Percentiles rank a stretch among this genome's conserved stretches.
phyloP scores from a whole-genome alignment of 164 flowering plant genomes.

The Dillenia suffruticosa region DNA sequence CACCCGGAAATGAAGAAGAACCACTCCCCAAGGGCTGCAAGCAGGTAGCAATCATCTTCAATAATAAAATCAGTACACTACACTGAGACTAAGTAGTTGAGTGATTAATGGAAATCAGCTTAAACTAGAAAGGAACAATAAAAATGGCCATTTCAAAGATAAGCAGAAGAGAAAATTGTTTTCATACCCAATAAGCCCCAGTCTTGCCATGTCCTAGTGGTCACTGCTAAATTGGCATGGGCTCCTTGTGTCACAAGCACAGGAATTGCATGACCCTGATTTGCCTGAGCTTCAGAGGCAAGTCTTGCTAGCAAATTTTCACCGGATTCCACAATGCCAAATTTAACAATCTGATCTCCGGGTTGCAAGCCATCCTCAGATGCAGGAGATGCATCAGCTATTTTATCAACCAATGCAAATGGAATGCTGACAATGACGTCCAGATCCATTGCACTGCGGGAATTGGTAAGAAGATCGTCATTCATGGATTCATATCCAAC shows the following conservation, averaged over 20 bases:
- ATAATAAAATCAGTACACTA: no score
- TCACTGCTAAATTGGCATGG: conserved; percentile 47
- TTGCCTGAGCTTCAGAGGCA: conserved; percentile 66
- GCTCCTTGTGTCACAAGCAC: conserved; percentile 75
- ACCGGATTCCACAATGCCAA: conserved; percentile 83
- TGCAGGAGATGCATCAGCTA: conserved; percentile 85
- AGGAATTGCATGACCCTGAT: conserved; percentile 53
- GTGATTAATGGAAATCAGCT: neutral
- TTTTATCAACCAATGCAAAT: conserved; percentile 89
- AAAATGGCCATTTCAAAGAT: neutral
- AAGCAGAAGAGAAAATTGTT: neutral
- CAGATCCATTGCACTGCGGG: conserved; percentile 41
- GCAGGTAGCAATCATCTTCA: no score
- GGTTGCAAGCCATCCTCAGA: conserved; percentile 94
- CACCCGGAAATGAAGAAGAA: no score
- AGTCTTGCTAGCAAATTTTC: conserved; percentile 63
- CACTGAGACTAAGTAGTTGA: no score
- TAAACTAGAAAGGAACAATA: neutral
- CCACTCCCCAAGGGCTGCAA: no score
- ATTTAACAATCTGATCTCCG: conserved; percentile 88
- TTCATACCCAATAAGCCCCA: conserved; percentile 32
- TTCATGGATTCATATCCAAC: conserved; percentile 21
- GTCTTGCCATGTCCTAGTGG: conserved; percentile 88
- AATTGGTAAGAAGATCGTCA: conserved; percentile 16
- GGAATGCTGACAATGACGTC: conserved; percentile 44